Conservation (phyloP, 192 early-diverging fungal genomes). For the Coemansia sp. region DNA sequence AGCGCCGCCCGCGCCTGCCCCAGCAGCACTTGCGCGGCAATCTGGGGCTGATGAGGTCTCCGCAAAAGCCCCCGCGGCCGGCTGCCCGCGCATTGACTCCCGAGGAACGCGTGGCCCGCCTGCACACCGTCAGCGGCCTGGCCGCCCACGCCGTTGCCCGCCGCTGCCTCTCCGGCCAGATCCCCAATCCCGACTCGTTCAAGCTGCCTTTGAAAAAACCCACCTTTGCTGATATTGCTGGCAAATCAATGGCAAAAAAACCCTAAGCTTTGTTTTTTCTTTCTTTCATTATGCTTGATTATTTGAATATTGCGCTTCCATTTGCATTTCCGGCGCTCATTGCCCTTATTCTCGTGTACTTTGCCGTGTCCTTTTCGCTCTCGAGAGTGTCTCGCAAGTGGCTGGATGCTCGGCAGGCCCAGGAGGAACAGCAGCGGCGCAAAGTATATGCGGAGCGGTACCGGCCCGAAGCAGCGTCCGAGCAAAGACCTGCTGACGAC, state of each 20-base stretch:
- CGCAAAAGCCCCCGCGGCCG: background rate
- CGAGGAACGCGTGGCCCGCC: slow-evolving; percentile 46
- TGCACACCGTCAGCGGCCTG: slow-evolving; percentile 49
- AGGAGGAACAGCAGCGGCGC: slow-evolving; percentile 9
- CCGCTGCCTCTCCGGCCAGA: slow-evolving; percentile 49
- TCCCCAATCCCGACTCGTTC: slow-evolving; percentile 1
- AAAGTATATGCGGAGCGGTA: slow-evolving; percentile 10
- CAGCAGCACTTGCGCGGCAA: slow-evolving; percentile 18
- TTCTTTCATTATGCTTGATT: slow-evolving; percentile 2
- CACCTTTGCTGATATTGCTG: slow-evolving; percentile 48
- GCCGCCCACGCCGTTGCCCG: slow-evolving; percentile 49
- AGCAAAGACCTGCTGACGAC: background rate
- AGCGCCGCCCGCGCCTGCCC: background rate
- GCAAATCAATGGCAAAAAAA: slow-evolving; percentile 3
- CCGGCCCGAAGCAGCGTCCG: background rate
- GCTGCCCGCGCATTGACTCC: slow-evolving; percentile 32
- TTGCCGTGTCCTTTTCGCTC: background rate
- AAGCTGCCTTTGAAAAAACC: slow-evolving; percentile 12
- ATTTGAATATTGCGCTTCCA: slow-evolving; percentile 8
- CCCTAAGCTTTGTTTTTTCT: background rate
- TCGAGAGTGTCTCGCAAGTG: background rate
- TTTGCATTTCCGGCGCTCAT: slow-evolving; percentile 28
- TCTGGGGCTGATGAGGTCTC: slow-evolving; percentile 23
- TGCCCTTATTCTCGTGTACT: slow-evolving; percentile 10
- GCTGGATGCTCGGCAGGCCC: slow-evolving; percentile 4